Conservation (phyloP, 129 eudicot genomes). For the Helianthus tuberosus region DNA sequence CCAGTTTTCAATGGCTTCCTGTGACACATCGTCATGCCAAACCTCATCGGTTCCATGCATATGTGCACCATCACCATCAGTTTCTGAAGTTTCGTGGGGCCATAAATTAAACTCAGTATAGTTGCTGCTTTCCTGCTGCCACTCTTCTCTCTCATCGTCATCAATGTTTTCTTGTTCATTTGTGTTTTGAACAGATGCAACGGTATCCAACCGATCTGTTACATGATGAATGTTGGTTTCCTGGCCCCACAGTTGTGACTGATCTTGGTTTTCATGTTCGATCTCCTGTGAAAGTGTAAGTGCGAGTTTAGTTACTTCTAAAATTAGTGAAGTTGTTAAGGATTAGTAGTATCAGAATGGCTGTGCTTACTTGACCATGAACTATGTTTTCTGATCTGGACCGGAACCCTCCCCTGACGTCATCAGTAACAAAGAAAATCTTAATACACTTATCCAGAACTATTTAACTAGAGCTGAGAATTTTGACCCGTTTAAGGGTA, state of each 20-base stretch:
- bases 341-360: constrained; percentile 37
- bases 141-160: constrained; percentile 62
- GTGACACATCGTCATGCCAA: constrained; percentile 65
- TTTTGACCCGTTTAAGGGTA: neutral
- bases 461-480: constrained; percentile 6
- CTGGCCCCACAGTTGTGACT: constrained; percentile 40
- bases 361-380: constrained; percentile 73
- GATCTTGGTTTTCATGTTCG: constrained; percentile 57
- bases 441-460: neutral
- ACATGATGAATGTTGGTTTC: constrained; percentile 45
- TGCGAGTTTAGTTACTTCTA: constrained; percentile 40
- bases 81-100: constrained; percentile 53
- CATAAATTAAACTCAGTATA: constrained; percentile 49
- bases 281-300: constrained; percentile 48
- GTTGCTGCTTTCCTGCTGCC: constrained; percentile 46
- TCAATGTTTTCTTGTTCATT: constrained; percentile 39
- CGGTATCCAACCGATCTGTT: constrained; percentile 39
- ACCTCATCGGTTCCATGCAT: constrained; percentile 50
- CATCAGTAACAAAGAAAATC: neutral
- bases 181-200: constrained; percentile 42
- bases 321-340: constrained; percentile 38
- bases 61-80: constrained; percentile 47
- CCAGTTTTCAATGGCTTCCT: constrained; percentile 69
- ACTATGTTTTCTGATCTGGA: constrained; percentile 76
- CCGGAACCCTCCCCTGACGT: constrained; percentile 83